Evolutionary conservation across 371 early-diverging fungal species (phyloP).

Genomic region (Actinomortierella ambigua): DNA sequence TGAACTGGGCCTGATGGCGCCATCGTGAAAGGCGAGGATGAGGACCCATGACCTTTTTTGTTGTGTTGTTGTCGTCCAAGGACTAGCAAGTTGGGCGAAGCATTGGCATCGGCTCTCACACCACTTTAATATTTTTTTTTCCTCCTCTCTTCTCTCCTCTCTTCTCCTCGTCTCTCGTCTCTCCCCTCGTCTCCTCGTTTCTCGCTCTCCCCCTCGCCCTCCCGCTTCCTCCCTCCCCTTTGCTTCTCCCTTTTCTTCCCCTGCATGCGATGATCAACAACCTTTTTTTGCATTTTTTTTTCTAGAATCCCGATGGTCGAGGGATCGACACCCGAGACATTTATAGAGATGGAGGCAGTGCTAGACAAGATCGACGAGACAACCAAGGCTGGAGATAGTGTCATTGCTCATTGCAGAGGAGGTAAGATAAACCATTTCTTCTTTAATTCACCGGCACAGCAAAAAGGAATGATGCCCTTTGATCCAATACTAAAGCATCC

Average conservation of each 20-base stretch:
- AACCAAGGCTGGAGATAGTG: conserved; percentile 59
- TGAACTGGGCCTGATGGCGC: no score
- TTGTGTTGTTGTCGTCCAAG: no score
- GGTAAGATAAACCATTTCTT: conserved; percentile 49
- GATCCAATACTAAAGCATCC: neutral
- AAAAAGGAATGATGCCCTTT: neutral
- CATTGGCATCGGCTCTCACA: no score
- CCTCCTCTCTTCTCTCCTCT: neutral
- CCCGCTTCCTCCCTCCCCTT: no score
- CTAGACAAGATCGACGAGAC: conserved; percentile 58
- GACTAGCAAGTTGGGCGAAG: no score
- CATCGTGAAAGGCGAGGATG: no score
- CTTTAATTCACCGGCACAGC: neutral
- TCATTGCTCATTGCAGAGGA: conserved; percentile 81
- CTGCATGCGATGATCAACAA: no score
- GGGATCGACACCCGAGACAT: conserved; percentile 71
- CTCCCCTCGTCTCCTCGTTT: neutral
- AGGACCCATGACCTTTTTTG: no score
- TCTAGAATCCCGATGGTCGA: conserved; percentile 75
- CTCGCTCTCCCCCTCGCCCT: no score
- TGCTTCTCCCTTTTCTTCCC: neutral
- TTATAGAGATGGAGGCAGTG: conserved; percentile 62
- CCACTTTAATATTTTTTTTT: neutral
- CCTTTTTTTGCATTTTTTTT: no score
- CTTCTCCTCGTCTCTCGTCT: neutral